Base-by-base conservation (phyloP, 805 yeast genomes). In the Zygoascus flipseniorum region DNA sequence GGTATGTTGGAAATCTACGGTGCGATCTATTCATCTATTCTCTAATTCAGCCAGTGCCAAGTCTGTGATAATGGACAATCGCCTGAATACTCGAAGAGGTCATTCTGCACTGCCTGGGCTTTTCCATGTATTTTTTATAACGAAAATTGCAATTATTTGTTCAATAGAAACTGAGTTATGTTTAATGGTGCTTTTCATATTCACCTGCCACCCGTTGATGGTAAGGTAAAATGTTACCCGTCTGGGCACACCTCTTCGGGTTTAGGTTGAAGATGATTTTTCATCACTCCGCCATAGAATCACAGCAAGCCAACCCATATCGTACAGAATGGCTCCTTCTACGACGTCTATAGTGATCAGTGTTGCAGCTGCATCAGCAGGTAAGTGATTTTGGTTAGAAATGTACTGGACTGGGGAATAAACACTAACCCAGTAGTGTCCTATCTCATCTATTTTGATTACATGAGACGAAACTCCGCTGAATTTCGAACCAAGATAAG, bases 381-480 rank as follows among this genome's bases (percentile, higher is more conserved):
- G 61, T 58, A 53, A 43, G 57, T 44, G 31, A 23, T 23, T n/a
- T n/a, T n/a, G n/a, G n/a, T n/a, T n/a, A n/a, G n/a, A 53, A 42
- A 11, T 10, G 4, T 18, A 42, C 44, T 4, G 8, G 13, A 35
- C 39, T 11, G 39, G 5, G 28, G 28, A 23, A 23, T 23, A 23
- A 23, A 3, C 16, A 3, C 46, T 46, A 35, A 42, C 39, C 47
- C 6, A 6, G 23, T 46, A 66, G 70, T 70, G 20, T 60, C 72
- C 16, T 92, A 93, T 72, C 87, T 92, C 53, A 74, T 81, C 41
- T 93, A 88, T 75, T 95, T 95, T 66, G 99, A 93, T 73, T 86
- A 89, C 76, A 78, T 79, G 72, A 88, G 99, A 73, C 86, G 98
- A 73, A 76, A 77, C 71, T 81, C 85, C 54, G 70, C 86, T 19